phyloP scores from a whole-genome alignment of 2,329 filamentous ascomycete species.

The Chalara sp. region DNA sequence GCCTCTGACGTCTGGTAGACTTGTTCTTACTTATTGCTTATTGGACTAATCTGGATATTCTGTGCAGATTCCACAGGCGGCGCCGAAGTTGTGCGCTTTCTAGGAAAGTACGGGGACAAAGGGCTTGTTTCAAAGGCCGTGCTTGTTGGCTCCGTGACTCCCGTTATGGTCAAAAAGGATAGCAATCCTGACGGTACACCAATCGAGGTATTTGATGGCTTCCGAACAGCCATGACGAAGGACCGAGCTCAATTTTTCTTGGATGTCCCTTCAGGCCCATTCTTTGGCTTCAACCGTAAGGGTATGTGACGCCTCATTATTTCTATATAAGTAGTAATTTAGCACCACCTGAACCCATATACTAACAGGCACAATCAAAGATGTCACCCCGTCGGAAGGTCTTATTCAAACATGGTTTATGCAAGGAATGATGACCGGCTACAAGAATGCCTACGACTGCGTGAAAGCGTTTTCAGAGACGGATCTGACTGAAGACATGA shows the following conservation, averaged over 20 bases:
- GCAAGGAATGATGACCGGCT: slow-evolving; percentile 33
- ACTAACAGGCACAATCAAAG: too few relatives aligned
- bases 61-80: not conserved
- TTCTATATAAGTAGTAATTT: too few relatives aligned
- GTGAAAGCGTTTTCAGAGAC: slow-evolving; percentile 35
- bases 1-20: too few relatives aligned
- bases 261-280: slow-evolving; percentile 29
- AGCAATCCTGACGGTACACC: slow-evolving; percentile 26
- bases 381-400: slow-evolving; percentile 25
- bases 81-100: not conserved
- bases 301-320: slow-evolving; percentile 6
- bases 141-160: not conserved
- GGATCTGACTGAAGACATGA: slow-evolving; percentile 33
- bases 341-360: too few relatives aligned
- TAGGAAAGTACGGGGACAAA: not conserved
- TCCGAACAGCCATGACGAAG: slow-evolving; percentile 29
- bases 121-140: not conserved
- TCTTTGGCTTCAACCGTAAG: slow-evolving; percentile 30
- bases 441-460: slow-evolving; percentile 33
- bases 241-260: slow-evolving; percentile 31
- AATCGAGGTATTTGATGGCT: slow-evolving; percentile 31
- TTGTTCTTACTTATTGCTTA: too few relatives aligned
- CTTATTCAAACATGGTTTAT: slow-evolving; percentile 33
- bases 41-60: too few relatives aligned
- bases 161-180: not conserved